Base-by-base conservation (phyloP, 345 rosid genomes). In the Orychophragmus violaceus region DNA sequence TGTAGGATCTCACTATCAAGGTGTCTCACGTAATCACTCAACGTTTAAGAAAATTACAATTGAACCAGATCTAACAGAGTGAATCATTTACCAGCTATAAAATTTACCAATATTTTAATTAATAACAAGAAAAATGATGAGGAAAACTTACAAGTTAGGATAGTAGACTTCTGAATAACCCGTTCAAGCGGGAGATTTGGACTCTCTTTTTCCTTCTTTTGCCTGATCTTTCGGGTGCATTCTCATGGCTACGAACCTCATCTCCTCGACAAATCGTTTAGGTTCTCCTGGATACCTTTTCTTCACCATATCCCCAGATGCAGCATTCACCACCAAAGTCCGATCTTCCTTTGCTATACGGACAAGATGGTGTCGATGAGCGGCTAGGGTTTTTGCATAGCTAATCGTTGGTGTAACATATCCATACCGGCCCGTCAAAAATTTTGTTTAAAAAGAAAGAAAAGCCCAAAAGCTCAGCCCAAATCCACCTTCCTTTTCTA, bases 201-300 rank as follows among this genome's bases (percentile, higher is more conserved):
- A 36, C 41, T 36, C 41, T 36, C 41, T 12, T 36, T 12, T 1
- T 4, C 41, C 41, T 36, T 36, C 41, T 12, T 36, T 36, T 36
- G 41, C 41, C 6, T 13, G 41, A 12, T 12, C 41, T 36, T 6
- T 36, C 14, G 41, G 0, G 41, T 36, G 41, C 41, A 36, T 36
- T 36, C 41, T 36, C 41, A 36, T 36, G n/a, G 41, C 6, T 3
- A 36, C 96, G 22, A 83, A 86, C 78, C 91, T 86, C 94, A 91
- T 86, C 86, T 91, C 97, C 80, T 91, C 91, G 66, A 88, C 88
- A 75, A 91, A 88, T 21, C 90, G 96, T 58, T 91, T 88, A 0
- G 85, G 74, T 83, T 36, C 41, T 36, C 14, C 41, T 4, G 41
- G 41, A 36, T 36, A 36, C 41, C 41, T 36, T 12, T 36, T 4